Evolutionary conservation across 23 red algal species (phyloP), one percentile per base, ranked within the genome.

Genomic region (Rhodosorus marinus): DNA sequence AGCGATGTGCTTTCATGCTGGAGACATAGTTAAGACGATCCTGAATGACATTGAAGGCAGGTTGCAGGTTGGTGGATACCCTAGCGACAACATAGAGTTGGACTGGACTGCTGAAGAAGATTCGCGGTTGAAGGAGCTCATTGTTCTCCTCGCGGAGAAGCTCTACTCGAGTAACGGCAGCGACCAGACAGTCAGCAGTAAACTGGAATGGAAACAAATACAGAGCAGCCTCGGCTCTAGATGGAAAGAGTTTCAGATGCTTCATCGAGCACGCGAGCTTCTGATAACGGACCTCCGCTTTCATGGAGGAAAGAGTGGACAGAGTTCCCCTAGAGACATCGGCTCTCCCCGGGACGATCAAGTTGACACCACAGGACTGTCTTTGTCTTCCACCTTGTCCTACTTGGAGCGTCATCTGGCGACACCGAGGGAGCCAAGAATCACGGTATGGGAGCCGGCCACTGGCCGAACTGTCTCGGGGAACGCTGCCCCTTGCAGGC

Each of bases 401-500:
- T n/a, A n/a, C n/a, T n/a, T n/a, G n/a, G 79, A 71, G 6, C 33
- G 54, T 38, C 57, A 53, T 5, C 75, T 84, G 55, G 59, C 68
- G n/a, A 54, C 67, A 24, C 65, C 79, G 43, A 79, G 90, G 11
- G 90, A 98, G 43, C 76, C 70, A 1, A 68, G 90, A 20, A 57
- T 98, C 43, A 98, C 90, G 14, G 90, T 98, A 38, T 98, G 90
- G 90, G 81, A 98, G 33, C 90, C 90, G n/a, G 40, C 40, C 6
- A 98, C 81, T 8, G 79, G 90, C 27, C 40, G 79, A 5, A 98
- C 90, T 1, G 67, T 98, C 28, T 86, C 79, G 4, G 90, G 90
- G 20, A 98, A 98, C 59, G 90, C 90, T 14, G 90, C 90, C 11
- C 90, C 90, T 34, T 98, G 79, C 52, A 64, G 74, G n/a, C 54